Conservation (phyloP, 2,329 filamentous ascomycete species). For the Lojkania enalia region DNA sequence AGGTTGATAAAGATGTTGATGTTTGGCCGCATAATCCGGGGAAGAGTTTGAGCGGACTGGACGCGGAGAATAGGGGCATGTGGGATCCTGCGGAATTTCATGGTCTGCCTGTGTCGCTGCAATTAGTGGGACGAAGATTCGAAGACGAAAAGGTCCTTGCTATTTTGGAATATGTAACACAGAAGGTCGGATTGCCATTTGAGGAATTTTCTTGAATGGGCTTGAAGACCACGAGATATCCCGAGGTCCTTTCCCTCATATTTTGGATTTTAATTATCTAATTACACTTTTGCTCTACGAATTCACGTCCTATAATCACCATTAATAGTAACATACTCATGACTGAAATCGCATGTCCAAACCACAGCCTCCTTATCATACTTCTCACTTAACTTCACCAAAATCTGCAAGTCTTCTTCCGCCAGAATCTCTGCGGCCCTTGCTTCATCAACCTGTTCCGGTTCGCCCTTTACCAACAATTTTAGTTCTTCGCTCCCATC, state of each 20-base stretch:
- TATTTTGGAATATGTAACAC: conserved; percentile 42
- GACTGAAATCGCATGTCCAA: conserved; percentile 86
- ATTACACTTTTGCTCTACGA: neutral
- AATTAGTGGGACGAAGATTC: conserved; percentile 57
- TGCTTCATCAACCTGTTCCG: conserved; percentile 75
- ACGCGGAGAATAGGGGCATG: conserved; percentile 52
- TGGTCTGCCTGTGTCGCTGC: conserved; percentile 56
- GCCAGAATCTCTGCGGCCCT: conserved; percentile 77
- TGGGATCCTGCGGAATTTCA: conserved; percentile 54
- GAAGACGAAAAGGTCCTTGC: conserved; percentile 59
- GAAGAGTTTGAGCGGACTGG: conserved; percentile 49
- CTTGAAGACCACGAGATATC: neutral
- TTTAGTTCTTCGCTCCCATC: conserved; percentile 78
- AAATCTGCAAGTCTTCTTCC: conserved; percentile 75
- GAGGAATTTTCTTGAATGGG: conserved; percentile 4
- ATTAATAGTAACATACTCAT: conserved; percentile 76
- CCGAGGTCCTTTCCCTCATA: neutral
- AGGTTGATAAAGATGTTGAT: conserved; percentile 50
- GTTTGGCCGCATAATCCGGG: conserved; percentile 38
- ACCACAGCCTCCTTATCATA: conserved; percentile 68
- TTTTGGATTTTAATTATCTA: neutral
- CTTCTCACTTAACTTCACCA: conserved; percentile 72
- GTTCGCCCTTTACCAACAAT: conserved; percentile 77
- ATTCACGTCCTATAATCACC: conserved; percentile 65
- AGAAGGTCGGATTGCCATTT: conserved; percentile 33